A percentile compares a stretch with the other conserved stretches of the same genome.
phyloP scores from a whole-genome alignment of 495 filamentous ascomycete genomes.

The Aspergillus homomorphus region DNA sequence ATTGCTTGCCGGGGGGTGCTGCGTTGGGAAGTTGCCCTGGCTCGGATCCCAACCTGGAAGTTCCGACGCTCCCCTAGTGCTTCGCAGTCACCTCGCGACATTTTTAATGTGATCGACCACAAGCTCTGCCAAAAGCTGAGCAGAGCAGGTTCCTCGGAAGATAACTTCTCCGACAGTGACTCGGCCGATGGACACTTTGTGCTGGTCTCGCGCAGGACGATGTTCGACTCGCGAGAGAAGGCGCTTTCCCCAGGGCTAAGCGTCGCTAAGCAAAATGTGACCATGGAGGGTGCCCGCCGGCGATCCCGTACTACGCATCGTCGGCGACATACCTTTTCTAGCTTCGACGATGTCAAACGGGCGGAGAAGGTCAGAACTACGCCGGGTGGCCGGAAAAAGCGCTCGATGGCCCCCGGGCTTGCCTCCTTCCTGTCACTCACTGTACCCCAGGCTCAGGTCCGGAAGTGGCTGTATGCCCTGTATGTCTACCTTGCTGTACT shows the following conservation, averaged over 20 bases:
- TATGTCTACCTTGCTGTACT: slow-evolving; percentile 70
- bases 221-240: slow-evolving; percentile 21
- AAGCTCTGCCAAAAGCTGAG: slow-evolving; percentile 45
- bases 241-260: slow-evolving; percentile 13
- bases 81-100: slow-evolving; percentile 44
- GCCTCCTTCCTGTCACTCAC: slow-evolving; percentile 78
- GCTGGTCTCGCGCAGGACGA: slow-evolving; percentile 28
- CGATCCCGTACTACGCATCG: slow-evolving; percentile 15
- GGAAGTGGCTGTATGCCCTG: slow-evolving; percentile 80
- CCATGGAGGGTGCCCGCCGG: slow-evolving; percentile 24
- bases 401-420: slow-evolving; percentile 61
- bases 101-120: slow-evolving; percentile 52
- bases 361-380: slow-evolving; percentile 48
- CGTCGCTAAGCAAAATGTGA: slow-evolving; percentile 23
- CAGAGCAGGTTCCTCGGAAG: slow-evolving; percentile 31
- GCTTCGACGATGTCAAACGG: slow-evolving; percentile 32
- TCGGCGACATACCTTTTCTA: slow-evolving; percentile 55
- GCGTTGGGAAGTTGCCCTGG: slow-evolving; percentile 81
- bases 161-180: slow-evolving; percentile 45
- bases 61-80: slow-evolving; percentile 59
- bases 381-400: slow-evolving; percentile 63
- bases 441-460: slow-evolving; percentile 63
- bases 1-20: slow-evolving; percentile 70
- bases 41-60: slow-evolving; percentile 87
- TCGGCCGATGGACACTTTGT: slow-evolving; percentile 22